Conservation (phyloP, 768 basidiomycete genomes). For the Tubosaeta sp. region DNA sequence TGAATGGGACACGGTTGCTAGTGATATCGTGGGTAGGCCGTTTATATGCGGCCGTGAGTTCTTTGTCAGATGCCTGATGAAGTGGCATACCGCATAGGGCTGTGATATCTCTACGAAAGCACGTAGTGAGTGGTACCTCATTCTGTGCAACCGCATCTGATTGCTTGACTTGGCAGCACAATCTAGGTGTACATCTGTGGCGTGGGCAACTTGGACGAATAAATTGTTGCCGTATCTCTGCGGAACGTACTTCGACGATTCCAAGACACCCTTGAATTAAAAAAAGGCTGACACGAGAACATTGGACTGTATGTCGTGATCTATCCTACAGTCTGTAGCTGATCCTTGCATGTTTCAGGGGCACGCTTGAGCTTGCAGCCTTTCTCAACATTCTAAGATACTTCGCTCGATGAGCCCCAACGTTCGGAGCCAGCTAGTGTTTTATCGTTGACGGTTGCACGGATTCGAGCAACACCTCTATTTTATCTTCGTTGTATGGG, state of each 20-base stretch:
- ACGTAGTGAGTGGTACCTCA: conserved; percentile 51
- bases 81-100: conserved; percentile 42
- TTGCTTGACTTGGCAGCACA: conserved; percentile 11
- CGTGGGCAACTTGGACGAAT: conserved; percentile 50
- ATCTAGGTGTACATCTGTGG: neutral
- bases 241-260: conserved; percentile 86
- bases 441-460: too few species aligned
- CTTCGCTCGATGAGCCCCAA: conserved; percentile 46
- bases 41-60: conserved; percentile 67
- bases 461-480: too few species aligned
- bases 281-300: conserved; percentile 82
- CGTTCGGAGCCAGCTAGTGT: too few species aligned
- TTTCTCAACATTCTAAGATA: conserved; percentile 63
- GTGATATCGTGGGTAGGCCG: conserved; percentile 46
- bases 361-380: conserved; percentile 56
- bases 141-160: neutral
- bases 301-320: conserved; percentile 63
- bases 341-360: conserved; percentile 37
- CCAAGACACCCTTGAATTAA: conserved; percentile 58
- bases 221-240: conserved; percentile 69
- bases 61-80: conserved; percentile 38
- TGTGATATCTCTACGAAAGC: conserved; percentile 75
- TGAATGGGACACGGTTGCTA: neutral
- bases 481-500: too few species aligned
- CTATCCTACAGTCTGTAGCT: neutral